Conservation (phyloP, 2,329 filamentous ascomycete species). For the Monosporascus ibericus region DNA sequence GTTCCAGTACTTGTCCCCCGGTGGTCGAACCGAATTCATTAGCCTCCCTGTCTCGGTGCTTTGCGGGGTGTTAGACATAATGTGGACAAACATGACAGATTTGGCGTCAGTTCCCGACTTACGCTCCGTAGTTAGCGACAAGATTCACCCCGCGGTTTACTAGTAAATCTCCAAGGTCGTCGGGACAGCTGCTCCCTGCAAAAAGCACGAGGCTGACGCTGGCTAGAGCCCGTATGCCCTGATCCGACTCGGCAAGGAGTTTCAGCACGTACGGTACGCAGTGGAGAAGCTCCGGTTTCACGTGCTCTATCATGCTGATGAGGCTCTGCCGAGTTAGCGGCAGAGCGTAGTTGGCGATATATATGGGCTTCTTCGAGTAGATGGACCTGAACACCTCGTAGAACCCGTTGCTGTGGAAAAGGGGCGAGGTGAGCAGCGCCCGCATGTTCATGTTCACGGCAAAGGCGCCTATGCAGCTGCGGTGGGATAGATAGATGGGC, state of each 20-base stretch:
- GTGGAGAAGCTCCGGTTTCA: constrained; percentile 43
- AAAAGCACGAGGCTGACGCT: constrained; percentile 41
- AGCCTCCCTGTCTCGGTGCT: constrained; percentile 52
- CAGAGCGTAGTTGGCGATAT: constrained; percentile 41
- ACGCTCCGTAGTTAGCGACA: constrained; percentile 44
- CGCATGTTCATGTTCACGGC: constrained; percentile 34
- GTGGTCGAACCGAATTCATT: constrained; percentile 47
- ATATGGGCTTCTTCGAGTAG: constrained; percentile 36
- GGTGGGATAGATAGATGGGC: constrained; percentile 47
- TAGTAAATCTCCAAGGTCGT: constrained; percentile 44
- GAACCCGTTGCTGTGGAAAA: constrained; percentile 47
- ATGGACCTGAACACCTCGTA: constrained; percentile 42
- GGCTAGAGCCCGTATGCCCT: constrained; percentile 39
- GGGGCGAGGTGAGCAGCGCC: constrained; percentile 40
- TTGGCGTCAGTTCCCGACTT: constrained; percentile 12
- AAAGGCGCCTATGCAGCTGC: constrained; percentile 38
- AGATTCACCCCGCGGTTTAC: constrained; percentile 43
- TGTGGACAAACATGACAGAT: neutral
- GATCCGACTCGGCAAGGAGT: constrained; percentile 46
- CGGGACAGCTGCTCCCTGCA: constrained; percentile 46
- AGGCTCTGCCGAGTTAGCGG: constrained; percentile 41
- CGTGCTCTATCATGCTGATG: constrained; percentile 31
- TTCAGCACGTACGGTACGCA: constrained; percentile 54
- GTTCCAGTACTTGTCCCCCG: constrained; percentile 48
- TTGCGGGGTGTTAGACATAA: neutral